phyloP scores from a whole-genome alignment of 768 basidiomycete species.

The Mycena vulgaris region DNA sequence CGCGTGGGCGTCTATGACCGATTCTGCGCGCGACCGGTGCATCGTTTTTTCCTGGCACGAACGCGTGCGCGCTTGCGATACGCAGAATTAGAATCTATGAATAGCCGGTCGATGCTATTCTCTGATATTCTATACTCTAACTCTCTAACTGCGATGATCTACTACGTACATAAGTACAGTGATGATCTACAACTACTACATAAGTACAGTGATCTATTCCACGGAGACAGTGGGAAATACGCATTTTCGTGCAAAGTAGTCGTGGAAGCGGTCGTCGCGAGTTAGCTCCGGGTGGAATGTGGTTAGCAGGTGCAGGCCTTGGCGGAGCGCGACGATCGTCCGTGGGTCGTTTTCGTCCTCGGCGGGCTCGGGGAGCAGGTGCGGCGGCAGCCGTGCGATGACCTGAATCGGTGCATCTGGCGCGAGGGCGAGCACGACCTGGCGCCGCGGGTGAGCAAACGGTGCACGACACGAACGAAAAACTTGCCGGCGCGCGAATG shows the following conservation, averaged over 20 bases:
- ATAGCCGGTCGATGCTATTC: too few species aligned
- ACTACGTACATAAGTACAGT: too few species aligned
- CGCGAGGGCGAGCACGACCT: conserved; percentile 77
- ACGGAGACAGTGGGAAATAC: conserved; percentile 57
- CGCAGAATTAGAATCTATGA: too few species aligned
- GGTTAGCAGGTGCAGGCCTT: conserved; percentile 88
- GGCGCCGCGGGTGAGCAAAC: conserved; percentile 2
- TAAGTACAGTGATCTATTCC: too few species aligned
- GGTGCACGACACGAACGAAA: background rate
- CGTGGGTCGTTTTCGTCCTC: conserved; percentile 69
- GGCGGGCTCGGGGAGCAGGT: conserved; percentile 61
- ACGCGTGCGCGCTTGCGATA: too few species aligned
- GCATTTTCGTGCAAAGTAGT: conserved; percentile 88
- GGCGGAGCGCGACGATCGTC: conserved; percentile 87
- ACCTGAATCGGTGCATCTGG: conserved; percentile 76
- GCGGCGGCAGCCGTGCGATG: conserved; percentile 76
- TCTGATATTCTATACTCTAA: too few species aligned
- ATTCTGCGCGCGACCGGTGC: too few species aligned
- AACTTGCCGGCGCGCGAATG: conserved; percentile 90
- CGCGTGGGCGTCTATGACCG: too few species aligned
- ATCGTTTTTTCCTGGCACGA: too few species aligned
- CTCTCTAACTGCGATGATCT: background rate
- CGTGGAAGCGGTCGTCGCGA: conserved; percentile 89
- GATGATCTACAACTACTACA: too few species aligned
- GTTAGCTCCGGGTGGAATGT: conserved; percentile 97